Conservation (phyloP, 106 monocot genomes). For the Xerophyta viscosa region DNA sequence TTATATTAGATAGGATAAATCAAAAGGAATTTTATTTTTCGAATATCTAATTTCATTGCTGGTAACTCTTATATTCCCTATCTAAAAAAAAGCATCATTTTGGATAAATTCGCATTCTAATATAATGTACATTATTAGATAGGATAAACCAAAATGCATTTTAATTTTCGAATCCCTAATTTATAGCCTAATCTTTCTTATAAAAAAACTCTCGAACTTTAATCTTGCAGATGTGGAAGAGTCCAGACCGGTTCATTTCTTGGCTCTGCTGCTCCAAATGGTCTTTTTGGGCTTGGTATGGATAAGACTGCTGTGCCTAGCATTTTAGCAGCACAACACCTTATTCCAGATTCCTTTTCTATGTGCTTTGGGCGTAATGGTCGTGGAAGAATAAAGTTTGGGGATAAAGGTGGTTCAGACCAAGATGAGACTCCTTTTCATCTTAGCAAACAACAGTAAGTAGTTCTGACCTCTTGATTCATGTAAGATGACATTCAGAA, state of each 20-base stretch:
- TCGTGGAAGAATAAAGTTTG: conserved; percentile 78
- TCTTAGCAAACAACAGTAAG: conserved; percentile 41
- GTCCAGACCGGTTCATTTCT: conserved; percentile 87
- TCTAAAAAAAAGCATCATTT: no score
- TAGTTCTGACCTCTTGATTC: not conserved
- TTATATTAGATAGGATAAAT: no score
- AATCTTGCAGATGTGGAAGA: conserved; percentile 63
- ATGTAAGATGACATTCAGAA: not conserved
- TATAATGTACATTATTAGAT: no score
- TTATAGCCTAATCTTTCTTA: no score
- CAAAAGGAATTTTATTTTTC: no score
- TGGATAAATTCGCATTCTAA: no score
- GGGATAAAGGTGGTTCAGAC: conserved; percentile 80
- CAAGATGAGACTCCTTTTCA: conserved; percentile 77
- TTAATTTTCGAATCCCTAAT: no score
- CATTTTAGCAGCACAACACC: conserved; percentile 56
- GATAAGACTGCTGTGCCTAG: conserved; percentile 80
- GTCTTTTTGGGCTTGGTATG: conserved; percentile 90
- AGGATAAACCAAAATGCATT: no score
- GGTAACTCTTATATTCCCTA: no score
- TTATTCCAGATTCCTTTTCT: conserved; percentile 77
- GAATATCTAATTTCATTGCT: no score
- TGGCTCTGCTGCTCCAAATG: conserved; percentile 75
- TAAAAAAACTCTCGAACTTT: no score
- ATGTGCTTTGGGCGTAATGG: conserved; percentile 82